Conservation (phyloP, 495 filamentous ascomycete genomes). For the Trichoderma erinaceum region DNA sequence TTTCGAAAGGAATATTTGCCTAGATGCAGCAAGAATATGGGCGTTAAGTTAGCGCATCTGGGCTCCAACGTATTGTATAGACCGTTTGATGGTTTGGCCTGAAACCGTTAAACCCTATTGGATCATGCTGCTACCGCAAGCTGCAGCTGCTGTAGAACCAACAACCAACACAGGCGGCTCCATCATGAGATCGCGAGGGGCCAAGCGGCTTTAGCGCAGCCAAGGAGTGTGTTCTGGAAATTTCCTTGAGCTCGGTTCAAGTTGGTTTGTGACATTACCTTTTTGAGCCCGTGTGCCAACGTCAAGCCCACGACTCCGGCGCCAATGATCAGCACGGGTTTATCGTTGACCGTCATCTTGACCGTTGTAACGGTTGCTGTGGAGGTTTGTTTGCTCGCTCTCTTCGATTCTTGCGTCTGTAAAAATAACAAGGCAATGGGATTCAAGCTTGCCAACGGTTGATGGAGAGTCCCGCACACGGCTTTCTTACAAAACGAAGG, state of each 20-base stretch:
- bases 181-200: background rate
- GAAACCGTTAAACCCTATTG: no score
- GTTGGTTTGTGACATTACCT: slow-evolving; percentile 17
- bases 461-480: no score
- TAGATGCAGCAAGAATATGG: background rate
- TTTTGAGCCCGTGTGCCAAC: slow-evolving; percentile 53
- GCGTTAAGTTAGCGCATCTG: background rate
- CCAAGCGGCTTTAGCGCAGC: background rate
- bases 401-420: no score
- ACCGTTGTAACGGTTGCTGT: background rate
- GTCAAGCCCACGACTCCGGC: slow-evolving; percentile 55
- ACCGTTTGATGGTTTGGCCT: background rate
- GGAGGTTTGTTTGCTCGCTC: background rate
- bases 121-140: no score
- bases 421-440: no score
- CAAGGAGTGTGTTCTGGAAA: background rate
- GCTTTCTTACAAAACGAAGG: no score
- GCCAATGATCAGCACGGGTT: slow-evolving; percentile 49
- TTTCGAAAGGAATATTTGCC: slow-evolving; percentile 29
- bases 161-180: background rate
- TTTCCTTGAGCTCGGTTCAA: background rate
- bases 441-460: no score
- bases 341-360: slow-evolving; percentile 12
- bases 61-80: background rate
- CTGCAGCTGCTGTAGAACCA: background rate